These are phyloP conservation scores for Ajuga reptans DNA, from an alignment of 305 asterid genomes.

Conservation along the genomic window DNA sequence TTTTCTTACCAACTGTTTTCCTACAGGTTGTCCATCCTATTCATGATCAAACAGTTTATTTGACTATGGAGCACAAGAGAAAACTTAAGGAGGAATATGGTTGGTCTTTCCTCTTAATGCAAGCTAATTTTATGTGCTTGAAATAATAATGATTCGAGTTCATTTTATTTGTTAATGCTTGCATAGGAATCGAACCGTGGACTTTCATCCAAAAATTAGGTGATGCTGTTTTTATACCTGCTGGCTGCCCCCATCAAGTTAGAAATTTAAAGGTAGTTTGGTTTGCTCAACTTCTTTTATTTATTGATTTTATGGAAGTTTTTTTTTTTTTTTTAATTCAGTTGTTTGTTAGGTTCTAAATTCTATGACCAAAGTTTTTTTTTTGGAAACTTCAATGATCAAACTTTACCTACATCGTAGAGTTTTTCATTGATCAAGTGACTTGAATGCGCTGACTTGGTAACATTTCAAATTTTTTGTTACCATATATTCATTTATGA, in stretches of 20 bases:
- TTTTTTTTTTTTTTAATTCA: neutral
- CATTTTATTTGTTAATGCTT: slow-evolving; percentile 17
- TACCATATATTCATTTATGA: too few relatives aligned
- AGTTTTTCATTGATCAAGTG: neutral
- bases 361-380: neutral
- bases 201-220: slow-evolving; percentile 70
- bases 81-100: slow-evolving; percentile 68
- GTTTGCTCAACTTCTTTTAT: neutral
- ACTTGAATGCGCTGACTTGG: neutral
- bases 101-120: slow-evolving; percentile 25
- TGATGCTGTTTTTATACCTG: slow-evolving; percentile 80
- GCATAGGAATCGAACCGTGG: slow-evolving; percentile 79
- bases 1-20: neutral
- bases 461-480: neutral
- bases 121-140: neutral
- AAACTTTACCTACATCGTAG: neutral
- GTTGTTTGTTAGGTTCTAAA: neutral
- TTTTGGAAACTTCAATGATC: neutral
- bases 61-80: slow-evolving; percentile 55
- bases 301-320: neutral
- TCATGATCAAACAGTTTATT: slow-evolving; percentile 61
- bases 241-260: slow-evolving; percentile 88
- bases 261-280: slow-evolving; percentile 59
- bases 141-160: neutral
- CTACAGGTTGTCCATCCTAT: slow-evolving; percentile 62